phyloP scores from a whole-genome alignment of 2,329 filamentous ascomycete genomes.

The Fusarium sp. region DNA sequence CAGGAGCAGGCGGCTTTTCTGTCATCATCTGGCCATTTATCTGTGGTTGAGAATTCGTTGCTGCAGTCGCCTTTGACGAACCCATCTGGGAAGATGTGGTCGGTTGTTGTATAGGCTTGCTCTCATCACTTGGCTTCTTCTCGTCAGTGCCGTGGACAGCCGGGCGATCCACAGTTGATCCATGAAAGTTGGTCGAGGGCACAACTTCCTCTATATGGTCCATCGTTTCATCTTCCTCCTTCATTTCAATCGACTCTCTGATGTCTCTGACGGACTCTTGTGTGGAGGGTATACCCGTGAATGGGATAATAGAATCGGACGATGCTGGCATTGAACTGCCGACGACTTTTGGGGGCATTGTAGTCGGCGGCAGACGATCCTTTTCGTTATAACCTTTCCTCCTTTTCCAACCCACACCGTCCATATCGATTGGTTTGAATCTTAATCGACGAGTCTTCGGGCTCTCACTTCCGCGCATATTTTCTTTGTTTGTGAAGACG shows the following conservation, averaged over 20 bases:
- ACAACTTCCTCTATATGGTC: constrained; percentile 12
- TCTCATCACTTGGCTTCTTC: not conserved
- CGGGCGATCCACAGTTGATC: not conserved
- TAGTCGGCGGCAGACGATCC: constrained; percentile 40
- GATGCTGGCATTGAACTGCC: constrained; percentile 42
- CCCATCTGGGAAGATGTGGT: not conserved
- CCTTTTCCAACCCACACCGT: constrained; percentile 29
- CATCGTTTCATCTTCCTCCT: constrained; percentile 17
- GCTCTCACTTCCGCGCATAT: not conserved
- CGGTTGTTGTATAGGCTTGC: not conserved
- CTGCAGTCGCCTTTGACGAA: not conserved
- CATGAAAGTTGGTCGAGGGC: constrained; percentile 11
- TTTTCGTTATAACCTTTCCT: constrained; percentile 16
- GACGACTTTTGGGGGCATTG: constrained; percentile 29
- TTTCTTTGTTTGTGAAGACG: not conserved
- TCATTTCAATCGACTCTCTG: constrained; percentile 35
- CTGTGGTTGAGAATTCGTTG: not conserved
- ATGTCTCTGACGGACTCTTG: constrained; percentile 32
- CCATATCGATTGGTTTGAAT: constrained; percentile 35
- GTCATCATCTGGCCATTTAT: not conserved
- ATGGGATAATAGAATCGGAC: constrained; percentile 46
- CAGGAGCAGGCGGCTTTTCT: not conserved
- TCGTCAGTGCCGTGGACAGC: not conserved
- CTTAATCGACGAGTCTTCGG: constrained; percentile 34
- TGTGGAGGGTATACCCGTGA: constrained; percentile 33